Evolutionary conservation across 768 basidiomycete genomes (phyloP).

Genomic region (Ramaria sp.): DNA sequence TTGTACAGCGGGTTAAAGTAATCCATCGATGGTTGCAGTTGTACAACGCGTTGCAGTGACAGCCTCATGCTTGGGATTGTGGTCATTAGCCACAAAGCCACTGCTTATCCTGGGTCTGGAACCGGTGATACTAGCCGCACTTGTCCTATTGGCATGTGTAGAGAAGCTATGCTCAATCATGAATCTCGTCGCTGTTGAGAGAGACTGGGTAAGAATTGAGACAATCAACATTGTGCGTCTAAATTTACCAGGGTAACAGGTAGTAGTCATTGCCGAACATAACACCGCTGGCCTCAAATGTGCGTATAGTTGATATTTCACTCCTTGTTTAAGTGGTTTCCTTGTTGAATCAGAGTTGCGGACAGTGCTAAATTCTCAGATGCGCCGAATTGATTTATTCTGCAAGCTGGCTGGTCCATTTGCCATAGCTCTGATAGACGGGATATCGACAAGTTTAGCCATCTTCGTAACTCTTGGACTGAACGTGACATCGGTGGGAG

Average conservation of each 20-base stretch:
- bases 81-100: no score
- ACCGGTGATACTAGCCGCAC: constrained; percentile 5
- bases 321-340: no score
- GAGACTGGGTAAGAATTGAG: constrained; percentile 19
- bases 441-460: constrained; percentile 16
- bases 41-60: no score
- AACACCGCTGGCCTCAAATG: not conserved
- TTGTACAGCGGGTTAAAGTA: no score
- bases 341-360: not conserved
- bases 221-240: not conserved
- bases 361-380: constrained; percentile 17
- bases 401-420: constrained; percentile 17
- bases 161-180: constrained; percentile 20
- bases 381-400: constrained; percentile 23
- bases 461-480: constrained; percentile 14
- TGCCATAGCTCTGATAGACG: constrained; percentile 17
- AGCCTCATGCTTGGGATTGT: no score
- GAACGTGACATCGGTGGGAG: constrained; percentile 15
- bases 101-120: no score
- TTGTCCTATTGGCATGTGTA: constrained; percentile 17
- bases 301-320: no score
- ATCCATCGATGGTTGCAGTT: no score
- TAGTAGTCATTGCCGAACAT: not conserved
- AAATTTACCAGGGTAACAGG: not conserved
- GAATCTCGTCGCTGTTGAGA: constrained; percentile 19